phyloP scores from a whole-genome alignment of 139 green algal species.

The Chlorella sp. region DNA sequence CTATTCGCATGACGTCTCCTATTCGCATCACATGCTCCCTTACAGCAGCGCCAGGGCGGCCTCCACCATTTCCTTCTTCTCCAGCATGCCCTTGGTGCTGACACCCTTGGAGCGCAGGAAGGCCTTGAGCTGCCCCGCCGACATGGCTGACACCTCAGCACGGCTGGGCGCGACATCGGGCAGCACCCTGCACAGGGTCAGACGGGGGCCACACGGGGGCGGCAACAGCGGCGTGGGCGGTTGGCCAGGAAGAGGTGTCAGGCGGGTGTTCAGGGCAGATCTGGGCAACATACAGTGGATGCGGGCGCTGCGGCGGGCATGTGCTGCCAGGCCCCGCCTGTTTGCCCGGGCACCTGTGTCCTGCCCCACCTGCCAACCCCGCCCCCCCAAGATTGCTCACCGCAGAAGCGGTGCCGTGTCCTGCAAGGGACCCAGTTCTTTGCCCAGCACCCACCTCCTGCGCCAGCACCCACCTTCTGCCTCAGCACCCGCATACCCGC shows the following conservation, averaged over 20 bases:
- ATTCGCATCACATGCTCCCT: background rate
- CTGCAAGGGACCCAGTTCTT: no score
- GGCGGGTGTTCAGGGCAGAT: background rate
- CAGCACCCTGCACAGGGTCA: slow-evolving; percentile 15
- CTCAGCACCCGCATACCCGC: background rate
- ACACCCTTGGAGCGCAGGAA: slow-evolving; percentile 32
- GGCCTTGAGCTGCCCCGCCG: slow-evolving; percentile 23
- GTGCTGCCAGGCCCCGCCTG: no score
- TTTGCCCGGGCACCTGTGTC: no score
- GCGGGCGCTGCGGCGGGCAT: no score
- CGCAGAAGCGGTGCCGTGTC: no score
- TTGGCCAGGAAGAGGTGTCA: background rate
- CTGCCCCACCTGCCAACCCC: no score
- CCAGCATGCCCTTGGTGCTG: slow-evolving; percentile 21
- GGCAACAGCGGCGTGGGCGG: background rate
- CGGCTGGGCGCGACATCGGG: background rate
- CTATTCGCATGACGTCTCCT: background rate
- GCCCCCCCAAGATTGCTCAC: no score
- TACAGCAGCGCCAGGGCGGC: slow-evolving; percentile 16
- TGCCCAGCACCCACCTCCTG: background rate
- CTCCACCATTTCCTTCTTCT: slow-evolving; percentile 40
- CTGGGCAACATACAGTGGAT: background rate
- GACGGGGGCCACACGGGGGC: no score
- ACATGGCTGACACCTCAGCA: slow-evolving; percentile 31
- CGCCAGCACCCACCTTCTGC: background rate